Conservation (phyloP, 345 rosid genomes). For the Rhodamnia rubescens region DNA sequence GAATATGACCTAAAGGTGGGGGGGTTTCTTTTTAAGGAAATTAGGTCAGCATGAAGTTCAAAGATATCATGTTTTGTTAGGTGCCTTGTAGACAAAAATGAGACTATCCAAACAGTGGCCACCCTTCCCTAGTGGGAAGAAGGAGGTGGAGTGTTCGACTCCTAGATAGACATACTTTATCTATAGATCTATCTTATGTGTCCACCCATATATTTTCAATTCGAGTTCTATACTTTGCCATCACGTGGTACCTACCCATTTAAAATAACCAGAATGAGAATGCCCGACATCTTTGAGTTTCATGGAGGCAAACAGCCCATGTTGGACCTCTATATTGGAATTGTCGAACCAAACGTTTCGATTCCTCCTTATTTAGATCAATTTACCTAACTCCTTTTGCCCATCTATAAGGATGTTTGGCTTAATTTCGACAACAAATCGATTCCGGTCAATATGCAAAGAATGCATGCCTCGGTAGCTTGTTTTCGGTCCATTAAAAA, state of each 20-base stretch:
- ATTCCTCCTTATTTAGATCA: background rate
- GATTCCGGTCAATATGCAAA: background rate
- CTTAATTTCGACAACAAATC: background rate
- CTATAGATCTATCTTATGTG: background rate
- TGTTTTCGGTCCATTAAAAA: background rate
- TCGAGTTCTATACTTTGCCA: background rate
- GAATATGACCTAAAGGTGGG: background rate
- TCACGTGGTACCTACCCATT: background rate
- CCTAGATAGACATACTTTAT: background rate
- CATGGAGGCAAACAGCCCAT: background rate
- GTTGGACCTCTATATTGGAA: background rate
- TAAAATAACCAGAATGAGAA: background rate
- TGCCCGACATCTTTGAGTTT: background rate
- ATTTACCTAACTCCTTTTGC: background rate
- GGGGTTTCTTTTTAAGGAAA: background rate
- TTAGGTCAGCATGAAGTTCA: rapidly evolving
- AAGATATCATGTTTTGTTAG: background rate
- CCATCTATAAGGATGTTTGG: background rate
- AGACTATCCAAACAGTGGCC: background rate
- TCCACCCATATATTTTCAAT: background rate
- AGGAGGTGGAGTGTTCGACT: no score
- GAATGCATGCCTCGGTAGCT: background rate
- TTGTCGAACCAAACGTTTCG: background rate
- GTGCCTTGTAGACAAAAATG: background rate
- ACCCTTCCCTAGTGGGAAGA: no score